Evolutionary conservation across 2,329 filamentous ascomycete species (phyloP).

Genomic region (Diaporthe sp.): DNA sequence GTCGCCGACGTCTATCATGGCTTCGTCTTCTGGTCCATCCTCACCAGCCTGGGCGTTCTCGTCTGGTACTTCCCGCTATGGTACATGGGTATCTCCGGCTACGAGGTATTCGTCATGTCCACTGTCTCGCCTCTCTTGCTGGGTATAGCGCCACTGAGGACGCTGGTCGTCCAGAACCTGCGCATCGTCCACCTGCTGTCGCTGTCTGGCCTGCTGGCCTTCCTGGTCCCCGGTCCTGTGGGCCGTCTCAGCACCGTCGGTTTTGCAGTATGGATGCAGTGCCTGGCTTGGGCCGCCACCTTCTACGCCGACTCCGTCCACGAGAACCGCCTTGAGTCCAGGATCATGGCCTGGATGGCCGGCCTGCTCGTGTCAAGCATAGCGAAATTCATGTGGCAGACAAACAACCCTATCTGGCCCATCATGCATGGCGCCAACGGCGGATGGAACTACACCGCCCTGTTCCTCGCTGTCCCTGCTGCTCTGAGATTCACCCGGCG

Average conservation of each 20-base stretch:
- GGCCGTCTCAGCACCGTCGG: constrained; percentile 84
- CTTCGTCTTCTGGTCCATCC: constrained; percentile 95
- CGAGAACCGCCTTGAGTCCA: constrained; percentile 82
- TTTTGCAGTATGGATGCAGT: constrained; percentile 84
- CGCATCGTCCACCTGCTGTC: constrained; percentile 82
- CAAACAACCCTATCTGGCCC: constrained; percentile 98
- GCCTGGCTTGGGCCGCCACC: constrained; percentile 86
- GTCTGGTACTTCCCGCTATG: constrained; percentile 99
- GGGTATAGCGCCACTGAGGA: constrained; percentile 77
- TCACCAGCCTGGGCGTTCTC: constrained; percentile 88
- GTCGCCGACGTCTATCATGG: constrained; percentile 93
- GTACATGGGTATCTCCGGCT: constrained; percentile 99
- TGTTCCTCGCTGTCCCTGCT: constrained; percentile 82
- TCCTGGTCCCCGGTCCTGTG: constrained; percentile 79
- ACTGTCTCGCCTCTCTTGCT: constrained; percentile 87
- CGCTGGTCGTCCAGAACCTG: constrained; percentile 76
- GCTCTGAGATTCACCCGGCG: constrained; percentile 81
- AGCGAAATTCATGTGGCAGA: constrained; percentile 92
- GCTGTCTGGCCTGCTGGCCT: constrained; percentile 81
- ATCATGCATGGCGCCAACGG: constrained; percentile 92
- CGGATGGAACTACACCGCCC: constrained; percentile 89
- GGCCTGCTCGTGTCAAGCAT: constrained; percentile 89
- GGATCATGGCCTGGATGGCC: constrained; percentile 83
- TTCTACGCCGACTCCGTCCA: constrained; percentile 84
- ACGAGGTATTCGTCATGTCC: constrained; percentile 89